phyloP scores from a whole-genome alignment of 148 eudicot species.

The Gaultheria prostrata region DNA sequence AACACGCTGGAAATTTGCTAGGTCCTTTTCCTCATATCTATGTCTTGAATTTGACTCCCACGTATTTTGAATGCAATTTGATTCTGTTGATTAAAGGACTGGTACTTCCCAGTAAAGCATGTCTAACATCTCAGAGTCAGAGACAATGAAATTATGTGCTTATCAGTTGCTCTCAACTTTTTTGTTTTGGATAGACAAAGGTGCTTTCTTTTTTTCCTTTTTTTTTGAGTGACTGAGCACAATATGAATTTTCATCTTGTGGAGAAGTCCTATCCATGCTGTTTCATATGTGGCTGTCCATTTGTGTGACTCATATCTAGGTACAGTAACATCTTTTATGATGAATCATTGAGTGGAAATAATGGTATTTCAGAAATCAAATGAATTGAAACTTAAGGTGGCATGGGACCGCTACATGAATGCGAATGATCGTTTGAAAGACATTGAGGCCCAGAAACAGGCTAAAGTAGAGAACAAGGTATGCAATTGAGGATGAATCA shows the following conservation, averaged over 20 bases:
- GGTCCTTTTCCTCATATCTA: constrained; percentile 6
- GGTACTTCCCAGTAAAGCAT: not conserved
- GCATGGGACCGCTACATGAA: constrained; percentile 42
- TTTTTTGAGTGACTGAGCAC: not conserved
- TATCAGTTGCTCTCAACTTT: not conserved
- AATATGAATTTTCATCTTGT: constrained; percentile 7
- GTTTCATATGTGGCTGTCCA: not conserved
- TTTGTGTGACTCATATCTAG: not conserved
- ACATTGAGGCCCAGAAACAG: constrained; percentile 53
- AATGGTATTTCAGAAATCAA: constrained; percentile 46
- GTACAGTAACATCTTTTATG: constrained; percentile 5
- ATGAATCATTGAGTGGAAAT: constrained; percentile 14
- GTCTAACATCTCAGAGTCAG: not conserved
- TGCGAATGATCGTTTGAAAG: constrained; percentile 59
- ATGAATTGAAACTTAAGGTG: constrained; percentile 39
- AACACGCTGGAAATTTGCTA: not conserved
- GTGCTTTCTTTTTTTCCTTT: not conserved
- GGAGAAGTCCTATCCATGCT: not conserved
- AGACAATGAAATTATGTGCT: not conserved
- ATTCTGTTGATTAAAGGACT: not conserved
- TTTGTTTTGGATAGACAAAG: not conserved
- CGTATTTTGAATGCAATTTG: not conserved
- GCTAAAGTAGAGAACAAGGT: constrained; percentile 70
- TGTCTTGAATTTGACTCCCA: not conserved
- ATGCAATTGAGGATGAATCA: constrained; percentile 11